These are phyloP conservation scores for Xylaria sp. DNA, from an alignment of 495 filamentous ascomycete species.

Conservation along the genomic window DNA sequence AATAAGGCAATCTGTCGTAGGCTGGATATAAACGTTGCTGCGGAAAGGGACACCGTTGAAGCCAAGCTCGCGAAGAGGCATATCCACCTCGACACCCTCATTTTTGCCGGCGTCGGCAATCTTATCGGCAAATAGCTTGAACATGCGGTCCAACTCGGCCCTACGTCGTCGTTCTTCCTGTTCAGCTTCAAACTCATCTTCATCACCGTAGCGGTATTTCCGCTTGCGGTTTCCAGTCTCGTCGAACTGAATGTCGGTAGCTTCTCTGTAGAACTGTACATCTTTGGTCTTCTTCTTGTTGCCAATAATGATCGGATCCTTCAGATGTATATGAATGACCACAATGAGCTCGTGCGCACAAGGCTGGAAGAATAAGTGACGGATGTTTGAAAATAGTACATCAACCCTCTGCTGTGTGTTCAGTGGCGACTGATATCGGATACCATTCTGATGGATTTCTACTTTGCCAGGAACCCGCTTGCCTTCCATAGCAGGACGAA, in stretches of 20 bases:
- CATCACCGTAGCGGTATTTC: slow-evolving; percentile 97
- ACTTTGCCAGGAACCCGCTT: slow-evolving; percentile 95
- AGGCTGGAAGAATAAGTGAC: slow-evolving; percentile 98
- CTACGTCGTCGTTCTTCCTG: slow-evolving; percentile 93
- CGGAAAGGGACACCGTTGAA: slow-evolving; percentile 97
- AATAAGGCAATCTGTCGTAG: slow-evolving; percentile 97
- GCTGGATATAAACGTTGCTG: slow-evolving; percentile 92
- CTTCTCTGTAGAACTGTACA: slow-evolving; percentile 97
- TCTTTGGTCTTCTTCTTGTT: slow-evolving; percentile 97
- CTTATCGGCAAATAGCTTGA: slow-evolving; percentile 97
- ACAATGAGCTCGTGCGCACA: slow-evolving; percentile 95
- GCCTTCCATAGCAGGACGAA: slow-evolving; percentile 92
- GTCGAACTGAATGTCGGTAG: slow-evolving; percentile 98
- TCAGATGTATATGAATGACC: slow-evolving; percentile 96
- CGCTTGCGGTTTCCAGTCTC: slow-evolving; percentile 98
- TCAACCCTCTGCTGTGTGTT: slow-evolving; percentile 84
- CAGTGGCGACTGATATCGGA: slow-evolving; percentile 90
- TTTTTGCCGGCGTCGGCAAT: slow-evolving; percentile 91
- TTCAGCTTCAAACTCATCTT: slow-evolving; percentile 98
- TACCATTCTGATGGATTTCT: slow-evolving; percentile 98
- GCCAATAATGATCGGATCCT: slow-evolving; percentile 97
- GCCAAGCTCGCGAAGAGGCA: slow-evolving; percentile 94
- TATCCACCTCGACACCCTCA: slow-evolving; percentile 85
- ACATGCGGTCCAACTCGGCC: slow-evolving; percentile 90
- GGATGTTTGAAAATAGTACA: slow-evolving; percentile 97